Evolutionary conservation across 208 protist genomes (phyloP).

Genomic region (Novymonas esmeraldas): DNA sequence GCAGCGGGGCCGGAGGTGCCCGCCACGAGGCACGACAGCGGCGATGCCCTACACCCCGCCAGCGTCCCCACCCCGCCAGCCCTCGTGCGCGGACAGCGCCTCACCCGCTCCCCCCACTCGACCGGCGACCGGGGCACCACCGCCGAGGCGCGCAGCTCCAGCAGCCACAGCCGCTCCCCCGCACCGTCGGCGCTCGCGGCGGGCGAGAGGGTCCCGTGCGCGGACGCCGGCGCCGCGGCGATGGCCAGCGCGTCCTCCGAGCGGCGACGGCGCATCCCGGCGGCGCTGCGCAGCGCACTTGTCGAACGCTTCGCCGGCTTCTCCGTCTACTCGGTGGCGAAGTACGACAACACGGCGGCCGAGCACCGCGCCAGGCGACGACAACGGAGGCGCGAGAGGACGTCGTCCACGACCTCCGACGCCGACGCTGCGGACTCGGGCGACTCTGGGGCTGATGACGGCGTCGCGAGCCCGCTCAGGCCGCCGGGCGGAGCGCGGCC

Average conservation of each 20-base stretch:
- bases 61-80: not conserved
- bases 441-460: not conserved
- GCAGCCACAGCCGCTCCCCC: not conserved
- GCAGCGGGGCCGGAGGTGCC: not conserved
- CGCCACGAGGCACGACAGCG: not conserved
- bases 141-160: not conserved
- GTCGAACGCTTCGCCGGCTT: constrained; percentile 89
- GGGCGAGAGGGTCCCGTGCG: too few species aligned
- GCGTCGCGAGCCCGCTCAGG: not conserved
- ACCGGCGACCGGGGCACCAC: not conserved
- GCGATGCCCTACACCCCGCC: not conserved
- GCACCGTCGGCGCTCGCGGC: not conserved
- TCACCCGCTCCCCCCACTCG: not conserved
- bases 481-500: not conserved
- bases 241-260: constrained; percentile 9
- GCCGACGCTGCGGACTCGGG: not conserved
- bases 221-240: not conserved
- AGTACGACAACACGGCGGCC: constrained; percentile 93
- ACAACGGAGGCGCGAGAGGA: not conserved
- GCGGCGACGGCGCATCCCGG: constrained; percentile 81
- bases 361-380: constrained; percentile 44
- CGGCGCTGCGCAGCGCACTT: constrained; percentile 86
- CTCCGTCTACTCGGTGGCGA: constrained; percentile 91
- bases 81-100: not conserved
- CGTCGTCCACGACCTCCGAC: too few species aligned